Evolutionary conservation across 495 filamentous ascomycete species (phyloP).

Genomic region (Hypoxylon crocopeplum): DNA sequence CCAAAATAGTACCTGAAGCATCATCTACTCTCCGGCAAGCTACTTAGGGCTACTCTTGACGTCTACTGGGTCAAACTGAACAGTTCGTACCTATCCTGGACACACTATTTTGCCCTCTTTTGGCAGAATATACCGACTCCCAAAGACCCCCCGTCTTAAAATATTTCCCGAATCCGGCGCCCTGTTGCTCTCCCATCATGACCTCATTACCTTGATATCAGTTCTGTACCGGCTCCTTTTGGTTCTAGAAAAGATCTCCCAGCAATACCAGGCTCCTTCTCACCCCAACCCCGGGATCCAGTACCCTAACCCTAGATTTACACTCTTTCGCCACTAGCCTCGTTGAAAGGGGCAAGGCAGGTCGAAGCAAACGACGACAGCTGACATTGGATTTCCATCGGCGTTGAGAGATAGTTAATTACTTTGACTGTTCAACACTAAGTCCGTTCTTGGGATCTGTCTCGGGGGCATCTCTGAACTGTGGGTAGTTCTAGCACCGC

Average conservation of each 20-base stretch:
- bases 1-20: slow-evolving; percentile 21
- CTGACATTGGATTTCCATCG: slow-evolving; percentile 14
- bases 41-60: neutral
- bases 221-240: slow-evolving; percentile 10
- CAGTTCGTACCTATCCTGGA: slow-evolving; percentile 11
- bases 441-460: slow-evolving; percentile 9
- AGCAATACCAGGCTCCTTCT: neutral
- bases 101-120: slow-evolving; percentile 13
- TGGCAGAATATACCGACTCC: slow-evolving; percentile 16
- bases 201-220: slow-evolving; percentile 27
- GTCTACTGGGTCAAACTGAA: slow-evolving; percentile 14
- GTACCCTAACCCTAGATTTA: slow-evolving; percentile 8
- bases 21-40: neutral
- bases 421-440: slow-evolving; percentile 9
- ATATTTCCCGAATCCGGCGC: slow-evolving; percentile 6
- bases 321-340: slow-evolving; percentile 18
- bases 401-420: slow-evolving; percentile 10
- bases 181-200: slow-evolving; percentile 14
- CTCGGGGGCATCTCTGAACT: slow-evolving; percentile 19
- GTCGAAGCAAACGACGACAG: slow-evolving; percentile 6
- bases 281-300: neutral
- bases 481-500: slow-evolving; percentile 27
- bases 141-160: slow-evolving; percentile 1
- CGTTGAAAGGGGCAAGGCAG: slow-evolving; percentile 1
- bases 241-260: neutral